phyloP scores from a whole-genome alignment of 2,329 filamentous ascomycete genomes.

The Trichoderma sp. region DNA sequence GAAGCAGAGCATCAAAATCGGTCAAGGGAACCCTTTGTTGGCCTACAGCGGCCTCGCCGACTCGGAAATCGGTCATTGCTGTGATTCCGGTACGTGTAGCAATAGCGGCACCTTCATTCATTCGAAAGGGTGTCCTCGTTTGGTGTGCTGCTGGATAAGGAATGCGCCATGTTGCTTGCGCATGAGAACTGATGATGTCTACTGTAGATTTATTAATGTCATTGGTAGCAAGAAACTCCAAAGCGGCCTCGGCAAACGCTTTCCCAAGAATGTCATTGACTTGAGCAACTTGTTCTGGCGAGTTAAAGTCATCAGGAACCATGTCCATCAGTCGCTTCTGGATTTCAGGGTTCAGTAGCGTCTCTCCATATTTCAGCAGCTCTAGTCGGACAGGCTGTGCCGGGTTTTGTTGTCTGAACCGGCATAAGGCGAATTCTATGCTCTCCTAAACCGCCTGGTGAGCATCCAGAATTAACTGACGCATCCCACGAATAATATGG shows the following conservation, averaged over 20 bases:
- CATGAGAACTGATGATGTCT: conserved; percentile 60
- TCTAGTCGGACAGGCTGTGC: conserved; percentile 25
- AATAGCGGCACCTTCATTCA: conserved; percentile 61
- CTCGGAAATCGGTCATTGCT: conserved; percentile 54
- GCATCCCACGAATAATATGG: no score
- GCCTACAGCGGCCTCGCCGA: conserved; percentile 52
- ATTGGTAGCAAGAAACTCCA: conserved; percentile 23
- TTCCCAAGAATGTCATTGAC: conserved; percentile 29
- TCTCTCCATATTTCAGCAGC: conserved; percentile 30
- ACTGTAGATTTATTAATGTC: conserved; percentile 42
- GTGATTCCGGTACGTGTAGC: conserved; percentile 56
- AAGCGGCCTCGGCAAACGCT: conserved; percentile 25
- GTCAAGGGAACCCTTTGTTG: conserved; percentile 53
- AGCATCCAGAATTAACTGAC: neutral
- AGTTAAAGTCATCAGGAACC: conserved; percentile 26
- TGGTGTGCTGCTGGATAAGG: conserved; percentile 54
- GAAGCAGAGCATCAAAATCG: conserved; percentile 53
- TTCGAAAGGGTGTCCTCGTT: conserved; percentile 53
- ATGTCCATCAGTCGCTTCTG: conserved; percentile 29
- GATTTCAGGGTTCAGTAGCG: conserved; percentile 20
- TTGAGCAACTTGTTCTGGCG: conserved; percentile 27
- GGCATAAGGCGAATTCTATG: conserved; percentile 29
- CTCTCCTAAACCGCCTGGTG: conserved; percentile 17
- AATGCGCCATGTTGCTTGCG: conserved; percentile 61
- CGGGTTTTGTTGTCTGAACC: conserved; percentile 26